These are phyloP conservation scores for Aspergillus taichungensis DNA, from an alignment of 495 filamentous ascomycete genomes.

Conservation along the genomic window DNA sequence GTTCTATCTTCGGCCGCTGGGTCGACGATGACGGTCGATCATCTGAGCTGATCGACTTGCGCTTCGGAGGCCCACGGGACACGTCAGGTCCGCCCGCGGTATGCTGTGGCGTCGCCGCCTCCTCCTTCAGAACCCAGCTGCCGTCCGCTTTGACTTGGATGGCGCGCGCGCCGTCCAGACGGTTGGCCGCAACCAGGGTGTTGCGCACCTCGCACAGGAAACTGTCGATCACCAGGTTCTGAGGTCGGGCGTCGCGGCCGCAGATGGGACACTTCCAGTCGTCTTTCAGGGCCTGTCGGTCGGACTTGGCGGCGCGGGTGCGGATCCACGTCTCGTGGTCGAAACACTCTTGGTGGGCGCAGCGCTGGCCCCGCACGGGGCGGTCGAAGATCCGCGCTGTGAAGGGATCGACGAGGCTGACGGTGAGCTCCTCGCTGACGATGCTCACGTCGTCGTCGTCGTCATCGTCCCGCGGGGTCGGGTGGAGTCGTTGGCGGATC, in stretches of 20 bases:
- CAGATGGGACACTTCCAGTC: constrained; percentile 82
- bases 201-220: constrained; percentile 55
- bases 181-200: constrained; percentile 33
- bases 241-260: constrained; percentile 61
- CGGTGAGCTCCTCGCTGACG: constrained; percentile 50
- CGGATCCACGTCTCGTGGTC: constrained; percentile 74
- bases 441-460: constrained; percentile 67
- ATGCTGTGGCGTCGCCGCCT: constrained; percentile 6
- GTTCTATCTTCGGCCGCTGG: too few species aligned
- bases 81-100: too few species aligned
- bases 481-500: constrained; percentile 31
- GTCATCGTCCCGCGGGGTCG: constrained; percentile 42
- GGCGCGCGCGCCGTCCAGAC: constrained; percentile 38
- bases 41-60: too few species aligned
- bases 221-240: constrained; percentile 55
- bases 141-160: constrained; percentile 52
- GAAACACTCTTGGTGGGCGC: constrained; percentile 75
- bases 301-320: constrained; percentile 43
- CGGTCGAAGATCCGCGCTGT: constrained; percentile 55
- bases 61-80: too few species aligned
- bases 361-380: constrained; percentile 56
- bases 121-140: constrained; percentile 41
- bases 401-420: constrained; percentile 73
- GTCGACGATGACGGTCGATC: too few species aligned
- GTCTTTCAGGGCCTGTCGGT: constrained; percentile 53